Conservation (phyloP, 306 rosid genomes). For the Delonix regia region DNA sequence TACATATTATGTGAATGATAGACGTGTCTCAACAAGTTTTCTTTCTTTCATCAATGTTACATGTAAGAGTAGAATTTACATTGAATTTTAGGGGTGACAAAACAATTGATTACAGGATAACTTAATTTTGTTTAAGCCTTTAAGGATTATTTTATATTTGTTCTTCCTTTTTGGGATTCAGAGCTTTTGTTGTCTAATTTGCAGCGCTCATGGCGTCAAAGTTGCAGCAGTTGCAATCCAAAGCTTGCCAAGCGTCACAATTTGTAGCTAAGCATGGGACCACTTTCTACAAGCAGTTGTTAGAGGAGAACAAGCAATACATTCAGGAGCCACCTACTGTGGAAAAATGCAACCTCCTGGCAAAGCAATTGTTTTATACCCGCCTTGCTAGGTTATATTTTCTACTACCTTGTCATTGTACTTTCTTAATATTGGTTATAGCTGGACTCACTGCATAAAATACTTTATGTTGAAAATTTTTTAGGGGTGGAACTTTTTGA, state of each 20-base stretch:
- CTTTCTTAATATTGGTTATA: constrained; percentile 9
- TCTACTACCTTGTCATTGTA: constrained; percentile 18
- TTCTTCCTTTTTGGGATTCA: not conserved
- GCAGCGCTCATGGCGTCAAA: constrained; percentile 68
- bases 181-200: constrained; percentile 6
- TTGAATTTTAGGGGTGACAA: not conserved
- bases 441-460: not conserved
- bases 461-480: not conserved
- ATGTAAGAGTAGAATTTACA: not conserved
- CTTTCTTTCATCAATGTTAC: not conserved
- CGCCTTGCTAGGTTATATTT: constrained; percentile 88
- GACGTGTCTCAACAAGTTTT: not conserved
- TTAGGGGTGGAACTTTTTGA: not conserved
- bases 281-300: constrained; percentile 71
- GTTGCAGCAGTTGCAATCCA: constrained; percentile 74
- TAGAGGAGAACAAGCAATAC: constrained; percentile 88
- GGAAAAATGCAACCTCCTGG: constrained; percentile 79
- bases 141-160: not conserved
- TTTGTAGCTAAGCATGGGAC: constrained; percentile 62
- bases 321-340: constrained; percentile 89
- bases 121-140: not conserved
- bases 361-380: constrained; percentile 84
- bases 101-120: no score
- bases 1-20: not conserved
- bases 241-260: constrained; percentile 82